Evolutionary conservation across 1,284 basidiomycete genomes (phyloP).

Genomic region (Moesziomyces aphidis): DNA sequence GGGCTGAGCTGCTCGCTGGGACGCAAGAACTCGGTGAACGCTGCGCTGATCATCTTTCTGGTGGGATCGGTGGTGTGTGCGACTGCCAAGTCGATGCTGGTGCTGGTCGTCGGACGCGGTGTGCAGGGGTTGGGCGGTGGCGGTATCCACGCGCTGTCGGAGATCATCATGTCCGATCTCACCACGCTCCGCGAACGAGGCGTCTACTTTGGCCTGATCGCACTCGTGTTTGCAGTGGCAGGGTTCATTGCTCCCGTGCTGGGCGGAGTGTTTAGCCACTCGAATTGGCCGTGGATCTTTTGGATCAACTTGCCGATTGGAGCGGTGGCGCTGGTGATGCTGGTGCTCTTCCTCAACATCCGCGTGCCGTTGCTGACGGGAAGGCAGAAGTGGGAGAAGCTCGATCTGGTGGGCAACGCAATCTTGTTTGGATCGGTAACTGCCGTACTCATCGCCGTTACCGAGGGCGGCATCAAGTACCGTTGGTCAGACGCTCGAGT

Average conservation of each 20-base stretch:
- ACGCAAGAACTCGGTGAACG: conserved; percentile 26
- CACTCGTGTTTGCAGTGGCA: conserved; percentile 55
- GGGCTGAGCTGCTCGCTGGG: conserved; percentile 48
- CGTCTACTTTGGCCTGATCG: conserved; percentile 67
- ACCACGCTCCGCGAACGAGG: conserved; percentile 70
- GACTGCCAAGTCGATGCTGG: conserved; percentile 24
- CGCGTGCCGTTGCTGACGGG: conserved; percentile 61
- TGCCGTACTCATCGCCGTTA: conserved; percentile 66
- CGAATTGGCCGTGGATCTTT: conserved; percentile 70
- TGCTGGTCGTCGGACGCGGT: conserved; percentile 41
- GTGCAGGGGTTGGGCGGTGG: conserved; percentile 70
- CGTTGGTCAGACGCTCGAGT: conserved; percentile 63
- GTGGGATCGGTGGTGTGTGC: conserved; percentile 43
- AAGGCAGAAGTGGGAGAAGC: conserved; percentile 62
- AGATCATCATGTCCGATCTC: conserved; percentile 69
- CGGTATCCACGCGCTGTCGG: conserved; percentile 69
- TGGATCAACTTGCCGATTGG: conserved; percentile 63
- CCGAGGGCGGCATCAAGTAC: conserved; percentile 67
- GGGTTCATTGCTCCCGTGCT: conserved; percentile 68
- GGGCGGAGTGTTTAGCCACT: conserved; percentile 68
- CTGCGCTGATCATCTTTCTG: conserved; percentile 44
- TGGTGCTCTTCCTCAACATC: conserved; percentile 60
- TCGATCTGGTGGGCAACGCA: conserved; percentile 68
- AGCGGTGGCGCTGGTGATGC: conserved; percentile 12
- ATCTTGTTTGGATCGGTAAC: conserved; percentile 62